These are phyloP conservation scores for Termitomyces sp. DNA, from an alignment of 768 basidiomycete species.

Conservation along the genomic window DNA sequence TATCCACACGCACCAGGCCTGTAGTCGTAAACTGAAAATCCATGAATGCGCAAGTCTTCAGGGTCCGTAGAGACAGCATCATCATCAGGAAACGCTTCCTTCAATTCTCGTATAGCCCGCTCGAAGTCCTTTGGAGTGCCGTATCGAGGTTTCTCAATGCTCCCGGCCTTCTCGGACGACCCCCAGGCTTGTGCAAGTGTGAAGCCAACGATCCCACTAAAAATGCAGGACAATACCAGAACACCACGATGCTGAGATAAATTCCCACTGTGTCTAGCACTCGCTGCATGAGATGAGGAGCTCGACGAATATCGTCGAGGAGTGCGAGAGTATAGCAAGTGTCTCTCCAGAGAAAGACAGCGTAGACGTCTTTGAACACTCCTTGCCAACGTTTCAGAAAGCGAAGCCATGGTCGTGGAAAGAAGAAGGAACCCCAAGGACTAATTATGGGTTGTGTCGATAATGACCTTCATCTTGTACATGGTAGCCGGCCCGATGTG, in stretches of 20 bases:
- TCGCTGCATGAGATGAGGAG: not conserved
- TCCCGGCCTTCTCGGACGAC: not conserved
- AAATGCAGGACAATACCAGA: constrained; percentile 7
- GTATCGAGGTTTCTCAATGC: constrained; percentile 25
- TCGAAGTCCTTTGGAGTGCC: constrained; percentile 49
- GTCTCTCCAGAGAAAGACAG: not conserved
- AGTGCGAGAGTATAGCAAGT: not conserved
- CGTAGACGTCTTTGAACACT: not conserved
- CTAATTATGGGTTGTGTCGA: constrained; percentile 2
- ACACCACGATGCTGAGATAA: not conserved
- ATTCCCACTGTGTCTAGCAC: not conserved
- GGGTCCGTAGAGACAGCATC: constrained; percentile 43
- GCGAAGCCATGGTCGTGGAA: constrained; percentile 10
- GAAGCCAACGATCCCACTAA: constrained; percentile 13
- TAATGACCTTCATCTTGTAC: constrained; percentile 3
- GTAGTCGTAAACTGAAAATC: constrained; percentile 47
- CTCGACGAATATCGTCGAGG: not conserved
- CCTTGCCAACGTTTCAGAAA: not conserved
- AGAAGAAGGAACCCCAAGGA: constrained; percentile 3
- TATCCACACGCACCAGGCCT: constrained; percentile 31
- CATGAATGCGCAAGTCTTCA: constrained; percentile 47
- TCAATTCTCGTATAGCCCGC: constrained; percentile 47
- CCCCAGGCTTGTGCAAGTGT: constrained; percentile 3
- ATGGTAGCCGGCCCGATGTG: constrained; percentile 6
- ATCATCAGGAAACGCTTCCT: constrained; percentile 27